Evolutionary conservation across 1,139 yeast genomes (phyloP).

Genomic region (Kodamaea sp.): DNA sequence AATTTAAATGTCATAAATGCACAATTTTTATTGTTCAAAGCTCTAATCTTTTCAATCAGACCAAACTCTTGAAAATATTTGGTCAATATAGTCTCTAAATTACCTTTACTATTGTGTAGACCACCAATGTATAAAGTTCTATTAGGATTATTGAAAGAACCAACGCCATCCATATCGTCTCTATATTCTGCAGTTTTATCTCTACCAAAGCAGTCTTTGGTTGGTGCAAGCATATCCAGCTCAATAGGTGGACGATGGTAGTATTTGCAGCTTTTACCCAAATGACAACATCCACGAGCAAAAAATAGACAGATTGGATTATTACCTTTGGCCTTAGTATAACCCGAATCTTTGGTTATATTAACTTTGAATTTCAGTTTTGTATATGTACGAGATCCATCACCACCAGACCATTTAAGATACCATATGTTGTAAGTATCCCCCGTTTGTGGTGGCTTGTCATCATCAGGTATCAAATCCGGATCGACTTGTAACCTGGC

Average conservation of each 20-base stretch:
- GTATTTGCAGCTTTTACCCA: slow-evolving; percentile 72
- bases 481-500: slow-evolving; percentile 73
- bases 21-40: slow-evolving; percentile 59
- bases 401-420: slow-evolving; percentile 78
- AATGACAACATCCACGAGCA: slow-evolving; percentile 83
- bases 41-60: slow-evolving; percentile 63
- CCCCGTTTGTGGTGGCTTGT: slow-evolving; percentile 77
- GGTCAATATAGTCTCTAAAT: slow-evolving; percentile 30
- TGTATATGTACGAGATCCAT: slow-evolving; percentile 37
- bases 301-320: slow-evolving; percentile 72
- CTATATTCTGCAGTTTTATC: slow-evolving; percentile 78
- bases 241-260: slow-evolving; percentile 71
- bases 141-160: slow-evolving; percentile 69
- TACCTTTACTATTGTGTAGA: slow-evolving; percentile 29
- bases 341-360: slow-evolving; percentile 65
- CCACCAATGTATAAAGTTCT: slow-evolving; percentile 79
- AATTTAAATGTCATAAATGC: slow-evolving; percentile 72
- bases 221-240: slow-evolving; percentile 47
- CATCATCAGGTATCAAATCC: slow-evolving; percentile 55
- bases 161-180: slow-evolving; percentile 95
- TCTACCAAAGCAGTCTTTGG: slow-evolving; percentile 90
- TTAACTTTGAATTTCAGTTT: slow-evolving; percentile 53
- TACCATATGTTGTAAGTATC: slow-evolving; percentile 84
- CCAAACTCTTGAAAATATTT: slow-evolving; percentile 75
- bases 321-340: slow-evolving; percentile 58